These are phyloP conservation scores for Pseudonitzschia pungens DNA, from an alignment of 108 stramenopile genomes.

Conservation along the genomic window DNA sequence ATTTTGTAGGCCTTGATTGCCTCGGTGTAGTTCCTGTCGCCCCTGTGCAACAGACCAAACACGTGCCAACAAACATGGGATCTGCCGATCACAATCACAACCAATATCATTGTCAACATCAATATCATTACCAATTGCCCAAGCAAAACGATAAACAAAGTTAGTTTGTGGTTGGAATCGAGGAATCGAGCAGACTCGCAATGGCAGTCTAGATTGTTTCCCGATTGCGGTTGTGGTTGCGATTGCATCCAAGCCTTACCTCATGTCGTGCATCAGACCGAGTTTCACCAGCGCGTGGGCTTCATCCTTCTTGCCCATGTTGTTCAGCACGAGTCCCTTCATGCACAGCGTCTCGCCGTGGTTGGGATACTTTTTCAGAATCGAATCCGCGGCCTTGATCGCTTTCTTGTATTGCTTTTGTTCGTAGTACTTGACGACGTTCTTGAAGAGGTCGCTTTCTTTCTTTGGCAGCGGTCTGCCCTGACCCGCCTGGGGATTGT, in stretches of 20 bases:
- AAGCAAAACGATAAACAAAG: not conserved
- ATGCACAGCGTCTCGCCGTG: conserved; percentile 98
- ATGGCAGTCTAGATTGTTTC: too few relatives aligned
- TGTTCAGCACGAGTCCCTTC: conserved; percentile 93
- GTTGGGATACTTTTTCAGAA: conserved; percentile 93
- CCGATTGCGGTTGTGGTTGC: not conserved
- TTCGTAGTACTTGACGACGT: conserved; percentile 93
- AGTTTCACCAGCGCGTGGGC: conserved; percentile 91
- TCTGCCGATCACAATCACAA: too few relatives aligned
- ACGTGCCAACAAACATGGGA: conserved; percentile 99
- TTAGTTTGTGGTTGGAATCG: not conserved
- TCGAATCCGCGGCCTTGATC: conserved; percentile 86
- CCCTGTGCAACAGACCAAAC: conserved; percentile 92
- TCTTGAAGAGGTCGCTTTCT: conserved; percentile 90
- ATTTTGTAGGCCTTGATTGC: conserved; percentile 99
- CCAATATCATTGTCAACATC: too few relatives aligned
- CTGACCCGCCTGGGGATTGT: conserved; percentile 67
- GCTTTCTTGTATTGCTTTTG: conserved; percentile 98
- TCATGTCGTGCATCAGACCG: conserved; percentile 92
- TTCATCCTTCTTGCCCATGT: conserved; percentile 73
- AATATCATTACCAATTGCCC: too few relatives aligned
- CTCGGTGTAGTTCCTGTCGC: conserved; percentile 94
- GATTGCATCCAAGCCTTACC: conserved; percentile 42
- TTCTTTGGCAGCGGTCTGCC: conserved; percentile 90
- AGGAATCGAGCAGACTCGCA: not conserved